phyloP scores from a whole-genome alignment of 1,139 yeast species.

The Kazachstania sp. region DNA sequence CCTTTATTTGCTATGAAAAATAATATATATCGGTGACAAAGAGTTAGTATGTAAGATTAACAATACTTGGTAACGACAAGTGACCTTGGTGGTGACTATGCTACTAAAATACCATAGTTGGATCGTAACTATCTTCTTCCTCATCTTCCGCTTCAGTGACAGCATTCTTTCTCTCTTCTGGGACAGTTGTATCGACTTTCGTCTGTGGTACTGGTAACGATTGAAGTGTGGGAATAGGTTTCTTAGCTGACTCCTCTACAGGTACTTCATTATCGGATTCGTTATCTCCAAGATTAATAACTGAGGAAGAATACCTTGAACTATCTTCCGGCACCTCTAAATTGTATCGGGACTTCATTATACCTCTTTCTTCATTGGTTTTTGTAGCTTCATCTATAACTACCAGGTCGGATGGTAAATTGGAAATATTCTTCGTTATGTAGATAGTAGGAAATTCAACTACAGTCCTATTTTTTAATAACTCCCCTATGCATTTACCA shows the following conservation, averaged over 20 bases:
- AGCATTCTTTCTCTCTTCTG: neutral
- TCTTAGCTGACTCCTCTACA: conserved; percentile 3
- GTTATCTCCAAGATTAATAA: neutral
- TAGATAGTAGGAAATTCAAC: conserved; percentile 71
- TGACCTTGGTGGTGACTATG: too few relatives aligned
- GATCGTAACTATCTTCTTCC: conserved; percentile 5
- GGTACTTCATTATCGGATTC: conserved; percentile 3
- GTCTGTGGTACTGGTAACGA: neutral
- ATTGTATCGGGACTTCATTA: neutral
- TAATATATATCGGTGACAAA: too few relatives aligned
- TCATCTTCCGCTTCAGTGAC: neutral
- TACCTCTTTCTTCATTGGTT: neutral
- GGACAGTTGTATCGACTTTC: neutral
- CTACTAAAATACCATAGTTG: neutral
- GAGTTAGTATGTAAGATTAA: too few relatives aligned
- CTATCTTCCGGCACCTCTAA: neutral
- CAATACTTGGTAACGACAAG: too few relatives aligned
- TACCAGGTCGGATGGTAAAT: conserved; percentile 13
- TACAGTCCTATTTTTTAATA: conserved; percentile 48
- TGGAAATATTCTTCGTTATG: conserved; percentile 31
- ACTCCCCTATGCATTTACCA: conserved; percentile 33
- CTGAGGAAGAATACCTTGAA: too few relatives aligned
- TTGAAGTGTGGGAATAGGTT: neutral
- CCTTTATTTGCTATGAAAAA: too few relatives aligned
- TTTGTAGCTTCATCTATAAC: conserved; percentile 6